Conservation (phyloP, 139 green algal species). For the Coelastrella sp. region DNA sequence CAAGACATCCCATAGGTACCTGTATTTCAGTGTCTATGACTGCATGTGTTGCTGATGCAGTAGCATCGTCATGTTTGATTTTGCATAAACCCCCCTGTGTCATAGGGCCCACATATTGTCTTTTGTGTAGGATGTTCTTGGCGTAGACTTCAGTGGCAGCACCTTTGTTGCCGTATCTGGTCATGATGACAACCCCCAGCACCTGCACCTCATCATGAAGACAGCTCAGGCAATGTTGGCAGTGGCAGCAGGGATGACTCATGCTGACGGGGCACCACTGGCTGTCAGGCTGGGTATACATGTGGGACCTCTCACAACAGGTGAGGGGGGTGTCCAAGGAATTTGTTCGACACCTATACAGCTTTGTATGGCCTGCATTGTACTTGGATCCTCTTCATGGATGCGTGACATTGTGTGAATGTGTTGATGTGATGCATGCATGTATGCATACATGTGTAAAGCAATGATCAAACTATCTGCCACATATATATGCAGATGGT, state of each 20-base stretch:
- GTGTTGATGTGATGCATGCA: too few species aligned
- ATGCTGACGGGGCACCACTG: constrained; percentile 20
- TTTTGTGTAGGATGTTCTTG: constrained; percentile 33
- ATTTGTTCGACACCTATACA: too few species aligned
- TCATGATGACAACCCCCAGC: constrained; percentile 41
- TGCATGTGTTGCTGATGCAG: not conserved
- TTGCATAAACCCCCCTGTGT: not conserved
- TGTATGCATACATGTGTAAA: too few species aligned
- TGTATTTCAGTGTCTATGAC: not conserved
- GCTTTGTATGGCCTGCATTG: too few species aligned
- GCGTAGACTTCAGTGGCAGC: constrained; percentile 43
- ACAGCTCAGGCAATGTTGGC: constrained; percentile 20
- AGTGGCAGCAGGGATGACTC: constrained; percentile 9
- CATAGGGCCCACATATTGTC: too few species aligned
- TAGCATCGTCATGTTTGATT: not conserved
- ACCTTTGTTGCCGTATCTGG: constrained; percentile 48
- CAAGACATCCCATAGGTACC: not conserved
- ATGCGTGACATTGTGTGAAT: too few species aligned
- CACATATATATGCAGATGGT: too few species aligned
- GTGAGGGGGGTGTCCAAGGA: not conserved
- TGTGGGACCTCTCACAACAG: constrained; percentile 37
- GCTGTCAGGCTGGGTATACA: constrained; percentile 36
- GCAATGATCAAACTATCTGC: too few species aligned
- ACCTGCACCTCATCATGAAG: constrained; percentile 19
- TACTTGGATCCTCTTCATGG: too few species aligned